Evolutionary conservation across 306 rosid genomes (phyloP), one percentile per base, ranked within the genome.

Genomic region (Betula pendula): DNA sequence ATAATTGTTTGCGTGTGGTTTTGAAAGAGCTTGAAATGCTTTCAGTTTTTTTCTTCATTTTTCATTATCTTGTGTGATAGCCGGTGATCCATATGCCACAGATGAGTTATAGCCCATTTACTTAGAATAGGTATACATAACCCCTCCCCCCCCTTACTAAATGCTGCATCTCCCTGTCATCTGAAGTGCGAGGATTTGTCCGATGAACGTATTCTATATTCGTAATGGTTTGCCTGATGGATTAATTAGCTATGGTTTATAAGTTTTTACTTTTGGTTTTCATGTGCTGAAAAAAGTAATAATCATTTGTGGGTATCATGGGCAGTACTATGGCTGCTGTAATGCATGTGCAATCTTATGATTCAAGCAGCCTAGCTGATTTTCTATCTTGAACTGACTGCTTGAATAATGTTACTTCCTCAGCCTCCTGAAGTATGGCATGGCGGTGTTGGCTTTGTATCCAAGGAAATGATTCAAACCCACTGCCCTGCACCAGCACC

Each of bases 361-460:
- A 35, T 20, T 67, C 25, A 59, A 59, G 13, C 62, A 40, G 45
- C 51, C 53, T 45, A 63, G 52, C 75, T 42, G 70, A 65, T 31
- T 62, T 56, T 51, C 29, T n/a, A 59, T 67, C 74, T 24, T 68
- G 33, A 7, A 12, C 81, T 71, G 27, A 27, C 33, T 49, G 50
- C 19, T 29, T 56, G 56, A 42, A 55, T 63, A 72, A 22, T 78
- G 70, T 75, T 77, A 55, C 81, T 82, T 80, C 20, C 50, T 51
- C 80, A 96, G 99, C 98, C 99, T 81, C 98, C 98, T 9, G 97
- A 92, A 77, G 88, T 29, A 13, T 96, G 99, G 99, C 67, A 84
- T 48, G 98, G 99, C 0, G 99, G 98, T n/a, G 87, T 89, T 29
- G 99, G 98, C 62, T 96, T 92, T 72, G 93, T 96, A 45, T 72